phyloP scores from a whole-genome alignment of 352 stramenopile genomes.

The Blastocystis sp. region DNA sequence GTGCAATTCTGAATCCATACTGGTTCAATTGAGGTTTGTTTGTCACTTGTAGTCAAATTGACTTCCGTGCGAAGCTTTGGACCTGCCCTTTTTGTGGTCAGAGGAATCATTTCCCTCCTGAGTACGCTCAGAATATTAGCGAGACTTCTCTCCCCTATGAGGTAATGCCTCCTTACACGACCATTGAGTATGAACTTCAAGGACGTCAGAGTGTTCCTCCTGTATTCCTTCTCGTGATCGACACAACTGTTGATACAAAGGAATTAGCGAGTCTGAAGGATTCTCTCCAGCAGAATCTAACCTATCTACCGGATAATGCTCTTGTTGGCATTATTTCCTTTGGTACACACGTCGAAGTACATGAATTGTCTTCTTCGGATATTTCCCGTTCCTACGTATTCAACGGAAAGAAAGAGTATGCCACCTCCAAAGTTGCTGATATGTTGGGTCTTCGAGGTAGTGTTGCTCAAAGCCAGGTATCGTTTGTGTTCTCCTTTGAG shows the following conservation, averaged over 20 bases:
- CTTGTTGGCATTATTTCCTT: slow-evolving; percentile 96
- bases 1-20: slow-evolving; percentile 93
- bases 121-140: slow-evolving; percentile 89
- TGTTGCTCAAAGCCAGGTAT: slow-evolving; percentile 63
- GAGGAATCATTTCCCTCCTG: slow-evolving; percentile 94
- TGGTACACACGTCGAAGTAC: slow-evolving; percentile 95
- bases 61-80: slow-evolving; percentile 97
- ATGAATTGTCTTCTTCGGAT: slow-evolving; percentile 90
- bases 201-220: slow-evolving; percentile 79
- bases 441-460: slow-evolving; percentile 81
- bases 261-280: slow-evolving; percentile 95
- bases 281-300: slow-evolving; percentile 78
- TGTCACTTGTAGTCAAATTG: slow-evolving; percentile 70
- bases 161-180: slow-evolving; percentile 97
- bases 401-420: slow-evolving; percentile 93
- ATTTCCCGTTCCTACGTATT: slow-evolving; percentile 95
- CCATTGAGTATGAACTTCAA: slow-evolving; percentile 95
- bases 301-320: slow-evolving; percentile 89
- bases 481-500: slow-evolving; percentile 30
- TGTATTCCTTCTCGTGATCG: slow-evolving; percentile 94
- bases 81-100: slow-evolving; percentile 96
- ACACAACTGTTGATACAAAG: slow-evolving; percentile 88
- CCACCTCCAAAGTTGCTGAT: slow-evolving; percentile 85
- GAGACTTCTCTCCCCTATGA: slow-evolving; percentile 95
- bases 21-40: slow-evolving; percentile 72